Evolutionary conservation across 2,329 filamentous ascomycete genomes (phyloP), one percentile per base, ranked within the genome.

Genomic region (Camptophora hylomeconis): DNA sequence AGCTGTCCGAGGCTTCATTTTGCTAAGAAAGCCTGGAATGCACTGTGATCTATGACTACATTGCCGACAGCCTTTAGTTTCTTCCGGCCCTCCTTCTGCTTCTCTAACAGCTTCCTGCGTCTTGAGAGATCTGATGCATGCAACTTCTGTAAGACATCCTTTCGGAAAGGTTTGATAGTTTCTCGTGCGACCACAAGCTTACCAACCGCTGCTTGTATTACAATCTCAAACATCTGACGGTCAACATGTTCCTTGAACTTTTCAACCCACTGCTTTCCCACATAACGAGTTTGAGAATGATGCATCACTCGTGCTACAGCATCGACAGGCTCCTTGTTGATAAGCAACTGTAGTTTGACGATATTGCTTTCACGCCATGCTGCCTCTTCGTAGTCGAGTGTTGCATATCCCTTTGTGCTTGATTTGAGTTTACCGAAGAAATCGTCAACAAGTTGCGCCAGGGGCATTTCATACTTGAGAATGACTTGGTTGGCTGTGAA

Each of bases 241-340:
- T 93, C 81, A 12, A 98, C 87, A 46, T 95, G 87, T 53, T 94
- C 76, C 50, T 93, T 95, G 65, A 98, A 95, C 54, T 92, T 93
- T 21, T 72, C 75, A 5, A 94, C 87, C 89, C 89, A 98, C 32
- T 75, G 66, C 26, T 82, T 69, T 4, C 84, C 89, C 4, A 94
- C 63, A 11, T 81, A 68, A 17, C 87, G 78, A 0, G 77, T 73
- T 53, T 94, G 84, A 8, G 77, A 83, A 20, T 65, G 59, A 46
- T 98, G 89, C 20, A 95, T 72, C 3, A 98, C 75, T 18, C 87
- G 75, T n/a, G 82, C 76, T 11, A 98, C 84, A 7, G 89, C 89
- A 56, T 98, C 89, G 2, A 98, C 89, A 1, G 89, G 80, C 15
- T 72, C 66, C 53, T 89, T 92, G 56, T 98, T 98, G 39, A 98